Base-by-base conservation (phyloP, 768 basidiomycete genomes). In the Pilatotrama ljubarskyi region DNA sequence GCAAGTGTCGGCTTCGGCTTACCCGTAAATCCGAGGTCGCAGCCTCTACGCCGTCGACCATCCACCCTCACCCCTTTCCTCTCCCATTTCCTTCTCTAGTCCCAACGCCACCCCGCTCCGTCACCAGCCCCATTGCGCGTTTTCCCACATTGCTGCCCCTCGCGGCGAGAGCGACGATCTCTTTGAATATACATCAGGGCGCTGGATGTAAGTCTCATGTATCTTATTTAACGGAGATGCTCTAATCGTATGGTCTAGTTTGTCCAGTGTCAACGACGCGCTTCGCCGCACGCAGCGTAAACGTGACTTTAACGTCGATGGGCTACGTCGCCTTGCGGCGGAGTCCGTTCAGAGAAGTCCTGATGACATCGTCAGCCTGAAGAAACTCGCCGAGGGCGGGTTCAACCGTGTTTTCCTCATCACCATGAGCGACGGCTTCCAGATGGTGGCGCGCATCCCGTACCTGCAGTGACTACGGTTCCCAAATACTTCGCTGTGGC, bases 211-310 rank as follows among this genome's bases (percentile, higher is more conserved):
- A 64, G 66, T 61, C 53, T 55, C 47, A 52, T 55, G 53, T 25
- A 17, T 54, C n/a, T 55, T 55, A 14, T 55, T 63, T 54, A 64
- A 18, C 41, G 37, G 22, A 54, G 8, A 53, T 64, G 35, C 55
- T 18, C 15, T 29, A 25, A 41, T 41, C 61, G 25, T 17, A 48
- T 29, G 29, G 26, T 17, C 18, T 50, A 20, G 18, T 14, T 17
- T 18, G 44, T 20, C 18, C 58, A 69, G 68, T n/a, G 18, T 24
- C 51, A 73, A 73, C 44, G 64, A 72, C 26, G 58, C 40, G 48
- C 78, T 81, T 75, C 81, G 79, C 67, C 79, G 64, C 62, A 66
- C 61, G 72, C 80, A 84, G 72, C 80, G 78, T 54, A 78, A 67
- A 52, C 73, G 36, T 55, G 70, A 63, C 14, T 81, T 82, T 72